phyloP scores from a whole-genome alignment of 2,329 filamentous ascomycete species.

The Elsinoe perseae region DNA sequence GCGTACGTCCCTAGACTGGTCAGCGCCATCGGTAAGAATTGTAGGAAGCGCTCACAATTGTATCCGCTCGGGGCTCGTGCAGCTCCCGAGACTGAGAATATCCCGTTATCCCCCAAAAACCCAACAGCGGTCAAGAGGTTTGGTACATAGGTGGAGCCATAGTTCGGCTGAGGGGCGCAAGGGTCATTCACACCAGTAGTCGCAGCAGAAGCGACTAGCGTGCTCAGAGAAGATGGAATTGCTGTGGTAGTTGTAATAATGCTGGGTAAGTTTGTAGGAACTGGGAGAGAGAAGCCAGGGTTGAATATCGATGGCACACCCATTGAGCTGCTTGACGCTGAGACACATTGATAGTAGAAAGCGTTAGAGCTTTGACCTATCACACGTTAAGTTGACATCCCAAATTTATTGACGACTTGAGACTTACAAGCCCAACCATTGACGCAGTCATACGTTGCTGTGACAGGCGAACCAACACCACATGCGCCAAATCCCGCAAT shows the following conservation, averaged over 20 bases:
- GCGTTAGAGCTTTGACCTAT: neutral
- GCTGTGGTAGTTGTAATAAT: neutral
- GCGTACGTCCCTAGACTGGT: neutral
- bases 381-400: neutral
- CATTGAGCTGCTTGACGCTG: neutral
- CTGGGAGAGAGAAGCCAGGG: neutral
- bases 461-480: constrained; percentile 9
- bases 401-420: neutral
- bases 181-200: neutral
- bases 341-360: constrained; percentile 6
- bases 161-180: constrained; percentile 1
- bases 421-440: neutral
- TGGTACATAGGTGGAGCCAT: neutral
- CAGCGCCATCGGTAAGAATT: too few species aligned
- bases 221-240: neutral
- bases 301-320: neutral
- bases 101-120: neutral
- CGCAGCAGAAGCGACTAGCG: neutral
- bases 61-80: neutral
- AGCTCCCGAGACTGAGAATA: neutral
- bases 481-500: neutral
- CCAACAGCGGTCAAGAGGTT: neutral
- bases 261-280: neutral
- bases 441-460: constrained; percentile 1
- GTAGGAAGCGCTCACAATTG: neutral